A percentile compares a stretch with the other conserved stretches of the same genome.
phyloP scores from a whole-genome alignment of 2,329 filamentous ascomycete genomes.

The Fusarium euwallaceae region DNA sequence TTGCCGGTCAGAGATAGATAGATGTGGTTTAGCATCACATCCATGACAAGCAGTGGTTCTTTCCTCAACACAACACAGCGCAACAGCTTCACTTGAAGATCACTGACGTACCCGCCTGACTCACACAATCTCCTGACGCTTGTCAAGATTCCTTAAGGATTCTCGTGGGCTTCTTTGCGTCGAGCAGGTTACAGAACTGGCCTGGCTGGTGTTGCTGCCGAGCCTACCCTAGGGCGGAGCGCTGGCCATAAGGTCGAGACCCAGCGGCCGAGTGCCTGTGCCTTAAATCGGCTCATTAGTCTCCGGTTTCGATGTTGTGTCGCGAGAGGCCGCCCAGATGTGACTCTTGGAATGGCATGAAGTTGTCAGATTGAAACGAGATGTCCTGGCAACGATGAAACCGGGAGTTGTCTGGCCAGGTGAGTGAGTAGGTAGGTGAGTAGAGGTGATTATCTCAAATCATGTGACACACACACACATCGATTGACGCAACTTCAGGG shows the following conservation, averaged over 20 bases:
- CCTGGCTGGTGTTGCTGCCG: conserved; percentile 7
- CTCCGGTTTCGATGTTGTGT: conserved; percentile 22
- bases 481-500: not conserved
- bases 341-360: not conserved
- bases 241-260: not conserved
- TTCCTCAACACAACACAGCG: not conserved
- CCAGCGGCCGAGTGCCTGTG: conserved; percentile 2
- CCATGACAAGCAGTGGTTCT: not conserved
- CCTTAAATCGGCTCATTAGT: conserved; percentile 8
- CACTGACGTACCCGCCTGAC: not conserved
- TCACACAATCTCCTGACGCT: conserved; percentile 1
- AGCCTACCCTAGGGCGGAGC: conserved; percentile 3
- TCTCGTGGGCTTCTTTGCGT: conserved; percentile 11
- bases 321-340: conserved; percentile 13
- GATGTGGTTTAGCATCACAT: not conserved
- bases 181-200: conserved; percentile 17
- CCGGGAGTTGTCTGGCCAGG: not conserved
- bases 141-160: not conserved
- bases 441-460: not conserved
- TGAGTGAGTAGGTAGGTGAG: not conserved
- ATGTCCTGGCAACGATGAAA: not conserved
- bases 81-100: not conserved
- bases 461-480: not conserved
- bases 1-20: not conserved
- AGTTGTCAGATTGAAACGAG: not conserved